phyloP scores from a whole-genome alignment of 306 rosid genomes.

The apple (Malus domestica) region ASM211411v1 NC_041803.1:18336501-18337000 shows the following conservation, averaged over 20 bases:
- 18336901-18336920: slow-evolving; percentile 5
- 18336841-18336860: slow-evolving; percentile 95
- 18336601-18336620: slow-evolving; percentile 13
- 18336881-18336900: slow-evolving; percentile 83
- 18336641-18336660: neutral
- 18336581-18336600: neutral
- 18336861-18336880: slow-evolving; percentile 99
- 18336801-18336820: slow-evolving; percentile 89
- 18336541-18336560: neutral
- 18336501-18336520: slow-evolving; percentile 20
- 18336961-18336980: slow-evolving; percentile 71
- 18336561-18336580: neutral
- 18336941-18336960: slow-evolving; percentile 13
- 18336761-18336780: slow-evolving; percentile 93
- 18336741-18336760: slow-evolving; percentile 99
- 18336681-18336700: neutral
- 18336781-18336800: slow-evolving; percentile 90
- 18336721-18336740: slow-evolving; percentile 98
- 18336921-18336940: slow-evolving; percentile 21
- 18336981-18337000: slow-evolving; percentile 69
- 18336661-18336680: neutral
- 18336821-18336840: slow-evolving; percentile 95
- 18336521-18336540: slow-evolving; percentile 16
- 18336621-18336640: neutral
- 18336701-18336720: slow-evolving; percentile 89